Percentiles rank a stretch among this genome's conserved stretches.
Conservation (phyloP, 2,329 filamentous ascomycete genomes). For the Talaromyces atroroseus region DNA sequence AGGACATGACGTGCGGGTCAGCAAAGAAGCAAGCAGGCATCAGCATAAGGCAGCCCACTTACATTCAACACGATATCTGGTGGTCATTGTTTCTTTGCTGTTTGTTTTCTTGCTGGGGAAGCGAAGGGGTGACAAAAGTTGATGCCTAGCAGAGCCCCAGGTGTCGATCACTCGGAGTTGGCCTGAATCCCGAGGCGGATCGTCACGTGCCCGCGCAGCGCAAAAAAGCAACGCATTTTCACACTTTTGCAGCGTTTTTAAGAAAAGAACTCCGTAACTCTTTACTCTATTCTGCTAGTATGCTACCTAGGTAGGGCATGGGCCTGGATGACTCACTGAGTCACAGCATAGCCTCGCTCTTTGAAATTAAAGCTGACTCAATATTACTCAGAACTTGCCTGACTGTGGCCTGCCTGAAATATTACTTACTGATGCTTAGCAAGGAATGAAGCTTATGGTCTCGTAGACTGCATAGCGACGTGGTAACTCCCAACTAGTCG, state of each 20-base stretch:
- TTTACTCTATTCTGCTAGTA: no score
- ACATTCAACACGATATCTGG: constrained; percentile 63
- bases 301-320: no score
- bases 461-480: background rate
- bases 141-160: background rate
- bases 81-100: constrained; percentile 37
- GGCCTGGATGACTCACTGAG: background rate
- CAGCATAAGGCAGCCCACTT: constrained; percentile 31
- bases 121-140: background rate
- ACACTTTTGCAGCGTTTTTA: no score
- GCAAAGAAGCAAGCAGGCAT: background rate
- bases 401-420: no score
- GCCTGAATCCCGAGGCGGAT: background rate
- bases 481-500: background rate
- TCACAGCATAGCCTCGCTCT: background rate
- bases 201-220: background rate
- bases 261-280: no score
- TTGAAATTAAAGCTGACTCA: background rate
- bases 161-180: background rate
- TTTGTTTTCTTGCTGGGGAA: background rate
- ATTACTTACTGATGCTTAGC: background rate
- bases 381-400: no score
- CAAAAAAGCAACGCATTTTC: background rate
- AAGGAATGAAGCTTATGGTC: background rate
- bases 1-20: constrained; percentile 4